Conservation (phyloP, 1,284 basidiomycete species). For the Trametes pubescens region DNA sequence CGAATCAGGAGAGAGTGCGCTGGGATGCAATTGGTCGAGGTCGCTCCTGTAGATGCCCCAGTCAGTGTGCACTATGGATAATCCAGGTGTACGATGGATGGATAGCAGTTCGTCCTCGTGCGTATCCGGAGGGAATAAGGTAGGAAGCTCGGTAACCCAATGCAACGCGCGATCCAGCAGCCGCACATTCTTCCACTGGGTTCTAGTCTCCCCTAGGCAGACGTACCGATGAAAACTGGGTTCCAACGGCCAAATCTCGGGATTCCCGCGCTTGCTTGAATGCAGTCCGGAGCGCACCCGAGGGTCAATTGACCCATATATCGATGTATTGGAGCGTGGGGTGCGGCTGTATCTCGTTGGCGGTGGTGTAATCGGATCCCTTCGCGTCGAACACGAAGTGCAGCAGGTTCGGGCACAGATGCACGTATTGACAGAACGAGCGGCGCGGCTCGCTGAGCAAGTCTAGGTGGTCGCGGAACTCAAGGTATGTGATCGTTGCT, state of each 20-base stretch:
- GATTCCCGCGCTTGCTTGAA: not conserved
- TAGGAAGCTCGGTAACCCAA: constrained; percentile 9
- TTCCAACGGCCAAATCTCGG: constrained; percentile 8
- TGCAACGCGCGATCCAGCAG: constrained; percentile 25
- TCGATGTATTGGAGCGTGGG: constrained; percentile 26
- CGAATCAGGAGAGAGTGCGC: too few relatives aligned
- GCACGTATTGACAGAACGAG: constrained; percentile 16
- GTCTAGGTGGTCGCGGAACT: constrained; percentile 28
- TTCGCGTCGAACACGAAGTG: constrained; percentile 24
- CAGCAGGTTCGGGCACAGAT: constrained; percentile 19
- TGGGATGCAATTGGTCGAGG: constrained; percentile 16
- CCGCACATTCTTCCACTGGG: constrained; percentile 27
- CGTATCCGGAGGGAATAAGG: constrained; percentile 20
- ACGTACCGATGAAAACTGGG: too few relatives aligned
- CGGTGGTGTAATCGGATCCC: not conserved
- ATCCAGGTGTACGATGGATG: constrained; percentile 13
- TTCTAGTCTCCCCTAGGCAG: too few relatives aligned
- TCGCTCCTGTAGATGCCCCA: constrained; percentile 27
- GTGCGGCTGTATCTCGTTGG: constrained; percentile 17
- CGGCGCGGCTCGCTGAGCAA: constrained; percentile 3
- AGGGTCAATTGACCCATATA: constrained; percentile 23
- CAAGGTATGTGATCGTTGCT: constrained; percentile 16
- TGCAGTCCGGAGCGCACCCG: not conserved
- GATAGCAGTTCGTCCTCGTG: constrained; percentile 15
- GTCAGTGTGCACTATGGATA: constrained; percentile 14